phyloP scores from a whole-genome alignment of 495 filamentous ascomycete genomes.

The Annulohypoxylon nitens region DNA sequence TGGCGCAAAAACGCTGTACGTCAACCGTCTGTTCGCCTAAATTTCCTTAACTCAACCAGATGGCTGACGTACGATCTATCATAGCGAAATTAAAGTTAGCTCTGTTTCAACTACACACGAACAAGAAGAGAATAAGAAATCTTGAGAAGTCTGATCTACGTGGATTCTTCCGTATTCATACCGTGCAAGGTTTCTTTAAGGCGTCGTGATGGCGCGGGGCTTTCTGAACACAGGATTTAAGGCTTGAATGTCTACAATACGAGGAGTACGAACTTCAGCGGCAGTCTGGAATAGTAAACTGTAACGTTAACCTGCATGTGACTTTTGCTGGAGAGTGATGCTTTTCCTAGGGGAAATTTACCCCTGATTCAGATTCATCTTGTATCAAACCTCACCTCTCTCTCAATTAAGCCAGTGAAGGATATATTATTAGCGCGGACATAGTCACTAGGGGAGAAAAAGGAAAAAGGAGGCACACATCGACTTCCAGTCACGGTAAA shows the following conservation, averaged over 20 bases:
- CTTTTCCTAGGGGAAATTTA: neutral
- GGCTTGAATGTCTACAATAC: neutral
- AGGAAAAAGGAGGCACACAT: too few relatives aligned
- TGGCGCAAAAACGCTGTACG: neutral
- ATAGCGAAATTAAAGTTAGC: neutral
- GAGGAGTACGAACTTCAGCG: neutral
- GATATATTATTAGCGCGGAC: neutral
- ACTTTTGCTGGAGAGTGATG: neutral
- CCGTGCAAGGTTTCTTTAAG: neutral
- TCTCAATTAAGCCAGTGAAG: neutral
- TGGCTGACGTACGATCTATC: neutral
- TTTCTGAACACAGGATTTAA: neutral
- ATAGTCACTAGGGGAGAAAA: too few relatives aligned
- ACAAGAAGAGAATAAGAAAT: slow-evolving; percentile 6
- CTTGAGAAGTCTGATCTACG: neutral
- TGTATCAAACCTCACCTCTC: neutral
- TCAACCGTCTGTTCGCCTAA: too few relatives aligned
- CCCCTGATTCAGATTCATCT: neutral
- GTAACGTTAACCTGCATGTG: neutral
- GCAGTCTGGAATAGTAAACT: neutral
- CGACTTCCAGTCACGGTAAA: too few relatives aligned
- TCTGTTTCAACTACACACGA: neutral
- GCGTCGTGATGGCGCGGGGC: neutral
- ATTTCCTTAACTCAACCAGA: neutral
- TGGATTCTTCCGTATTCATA: neutral